phyloP scores from a whole-genome alignment of 2,329 filamentous ascomycete genomes.

The Metarhizium guizhouense region DNA sequence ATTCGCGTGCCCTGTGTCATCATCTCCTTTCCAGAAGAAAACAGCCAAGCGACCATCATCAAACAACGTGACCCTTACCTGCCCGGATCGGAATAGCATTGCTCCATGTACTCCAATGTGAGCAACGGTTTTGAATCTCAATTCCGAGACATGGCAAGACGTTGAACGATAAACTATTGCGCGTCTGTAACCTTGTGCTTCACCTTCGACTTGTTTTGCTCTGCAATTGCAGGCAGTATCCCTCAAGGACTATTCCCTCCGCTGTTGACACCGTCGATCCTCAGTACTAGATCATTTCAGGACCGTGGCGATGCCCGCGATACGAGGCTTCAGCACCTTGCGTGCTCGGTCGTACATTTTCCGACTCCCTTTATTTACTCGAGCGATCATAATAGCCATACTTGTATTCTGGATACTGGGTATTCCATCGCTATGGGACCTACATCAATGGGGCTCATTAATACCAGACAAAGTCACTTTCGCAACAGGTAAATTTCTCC shows the following conservation, averaged over 20 bases:
- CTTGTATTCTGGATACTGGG: conserved; percentile 53
- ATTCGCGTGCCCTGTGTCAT: too few species aligned
- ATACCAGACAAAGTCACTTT: conserved; percentile 69
- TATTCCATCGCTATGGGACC: conserved; percentile 60
- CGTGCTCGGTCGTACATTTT: conserved; percentile 74
- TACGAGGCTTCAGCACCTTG: conserved; percentile 51
- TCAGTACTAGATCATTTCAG: not conserved
- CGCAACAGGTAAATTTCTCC: conserved; percentile 47
- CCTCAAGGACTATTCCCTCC: not conserved
- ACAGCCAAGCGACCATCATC: too few species aligned
- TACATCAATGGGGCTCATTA: conserved; percentile 70
- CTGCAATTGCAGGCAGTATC: not conserved
- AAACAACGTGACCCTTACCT: not conserved
- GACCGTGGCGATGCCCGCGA: conserved; percentile 8
- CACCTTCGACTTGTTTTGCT: not conserved
- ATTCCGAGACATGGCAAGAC: not conserved
- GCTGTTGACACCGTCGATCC: not conserved
- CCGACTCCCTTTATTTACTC: conserved; percentile 81
- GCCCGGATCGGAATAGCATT: not conserved
- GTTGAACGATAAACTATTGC: not conserved
- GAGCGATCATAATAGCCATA: conserved; percentile 58
- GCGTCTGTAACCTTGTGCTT: not conserved
- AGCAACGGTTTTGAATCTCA: not conserved
- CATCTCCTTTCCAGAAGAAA: too few species aligned
- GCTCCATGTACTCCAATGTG: not conserved